Evolutionary conservation across 345 rosid species (phyloP), one percentile per base, ranked within the genome.

Genomic region (Barbarea vulgaris): DNA sequence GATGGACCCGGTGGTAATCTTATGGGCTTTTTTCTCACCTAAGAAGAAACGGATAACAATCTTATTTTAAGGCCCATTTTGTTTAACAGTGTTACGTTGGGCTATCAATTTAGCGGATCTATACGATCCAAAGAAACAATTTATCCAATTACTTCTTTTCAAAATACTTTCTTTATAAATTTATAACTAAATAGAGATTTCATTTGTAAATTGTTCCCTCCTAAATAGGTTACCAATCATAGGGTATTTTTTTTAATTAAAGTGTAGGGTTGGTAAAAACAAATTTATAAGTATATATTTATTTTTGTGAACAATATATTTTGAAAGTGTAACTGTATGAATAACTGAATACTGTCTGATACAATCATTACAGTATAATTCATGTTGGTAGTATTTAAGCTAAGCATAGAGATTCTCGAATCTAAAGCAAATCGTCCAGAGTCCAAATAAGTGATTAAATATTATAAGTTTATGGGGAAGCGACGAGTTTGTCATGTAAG

Each of bases 401-500:
- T 27, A 18, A 37, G 74, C 75, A 76, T 62, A 31, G 37, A 70
- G 76, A 70, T 77, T 70, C 67, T 53, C 7, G 19, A 68, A 68
- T 68, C 74, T 55, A 27, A 77, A 63, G 52, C 60, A 69, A 70
- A 70, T 63, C 66, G n/a, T 37, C 52, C 27, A 54, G 57, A 69
- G 42, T 64, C 71, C 52, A 56, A 48, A 9, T 36, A 57, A 57
- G 10, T 34, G 46, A 54, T 62, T 31, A 70, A 62, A 55, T 53
- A 77, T 54, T 58, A 4, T 12, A 28, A 37, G 3, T 33, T 70
- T 70, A 54, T 77, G 4, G 76, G 70, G 65, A 77, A 63, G 13
- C 31, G 33, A 70, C 65, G 59, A 70, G 42, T 77, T 64, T 70
- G 76, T 64, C 76, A 63, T 56, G 76, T 70, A 69, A 57, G 34